Percentiles rank a stretch among this genome's conserved stretches.
These are phyloP conservation scores for Pseudognaphalium luteoalbum DNA, from an alignment of 129 eudicot species.

Conservation along the genomic window DNA sequence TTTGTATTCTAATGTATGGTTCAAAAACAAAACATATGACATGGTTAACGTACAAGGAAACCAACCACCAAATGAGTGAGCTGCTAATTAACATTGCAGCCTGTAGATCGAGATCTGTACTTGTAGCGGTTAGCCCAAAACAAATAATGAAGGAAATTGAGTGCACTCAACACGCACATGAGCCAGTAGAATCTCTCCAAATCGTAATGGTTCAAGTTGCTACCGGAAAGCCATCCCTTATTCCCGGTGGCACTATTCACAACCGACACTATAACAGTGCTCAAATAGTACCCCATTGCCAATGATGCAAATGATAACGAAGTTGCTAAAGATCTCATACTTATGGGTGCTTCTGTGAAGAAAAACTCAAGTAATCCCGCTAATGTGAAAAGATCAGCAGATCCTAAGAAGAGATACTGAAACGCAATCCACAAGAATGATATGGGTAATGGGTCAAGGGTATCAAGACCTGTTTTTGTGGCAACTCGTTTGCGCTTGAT, in stretches of 20 bases:
- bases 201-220: constrained; percentile 59
- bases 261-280: constrained; percentile 69
- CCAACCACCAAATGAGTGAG: not conserved
- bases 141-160: constrained; percentile 74
- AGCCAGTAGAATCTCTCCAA: constrained; percentile 85
- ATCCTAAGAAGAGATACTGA: constrained; percentile 81
- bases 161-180: constrained; percentile 59
- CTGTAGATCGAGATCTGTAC: constrained; percentile 29
- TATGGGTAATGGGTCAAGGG: constrained; percentile 50
- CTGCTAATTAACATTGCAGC: not conserved
- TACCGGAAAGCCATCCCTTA: constrained; percentile 67
- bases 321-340: constrained; percentile 83
- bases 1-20: not conserved
- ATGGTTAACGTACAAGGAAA: not conserved
- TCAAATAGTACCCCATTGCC: constrained; percentile 81
- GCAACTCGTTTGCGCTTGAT: constrained; percentile 66
- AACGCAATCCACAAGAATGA: constrained; percentile 83
- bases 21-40: not conserved
- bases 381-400: constrained; percentile 79
- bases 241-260: constrained; percentile 68
- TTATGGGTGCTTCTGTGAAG: constrained; percentile 82
- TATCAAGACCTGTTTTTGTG: constrained; percentile 42
- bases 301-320: constrained; percentile 72
- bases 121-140: constrained; percentile 76
- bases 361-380: constrained; percentile 85